Evolutionary conservation across 257 asterid genomes (phyloP), one percentile per base, ranked within the genome.

Genomic region (Vinca minor): DNA sequence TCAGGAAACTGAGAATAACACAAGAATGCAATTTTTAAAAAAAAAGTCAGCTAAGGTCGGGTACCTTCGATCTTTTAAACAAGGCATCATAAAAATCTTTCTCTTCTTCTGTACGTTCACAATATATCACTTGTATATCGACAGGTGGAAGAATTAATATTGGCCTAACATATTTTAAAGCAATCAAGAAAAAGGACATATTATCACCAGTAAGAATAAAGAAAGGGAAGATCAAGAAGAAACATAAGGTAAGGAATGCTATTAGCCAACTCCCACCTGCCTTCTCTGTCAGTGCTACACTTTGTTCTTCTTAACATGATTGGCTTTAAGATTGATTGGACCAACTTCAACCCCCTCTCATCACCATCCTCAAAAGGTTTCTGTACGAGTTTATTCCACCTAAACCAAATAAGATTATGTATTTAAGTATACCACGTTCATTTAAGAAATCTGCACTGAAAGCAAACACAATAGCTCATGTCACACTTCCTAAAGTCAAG

Each of bases 281-380:
- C 96, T 69, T 86, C 89, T 59, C 86, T 79, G 58, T 87, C 96
- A 56, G 95, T 85, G 85, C 95, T 88, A 69, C 79, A 79, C 76
- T 92, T 92, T 28, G 98, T 92, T 83, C 98, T 84, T 88, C 98
- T 82, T 69, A 92, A 73, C 98, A 92, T 92, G 69, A 92, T 89
- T 73, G 92, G 77, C 72, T 77, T 87, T 73, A 92, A 83, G 70
- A 92, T 85, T 52, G 95, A 87, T 61, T 89, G 95, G 32, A 87
- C 91, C 78, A 92, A 73, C 79, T 82, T 92, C 72, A 89, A 73
- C 46, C 95, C 95, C 72, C 96, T 82, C 82, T 74, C 95, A 69
- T 92, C 95, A 64, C 98, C 98, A 84, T 79, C 96, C 76, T 92
- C 98, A 78, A 84, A 92, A 70, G 98, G 98, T 71, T 84, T 92